Percentiles rank a stretch among this genome's conserved stretches.
phyloP scores from a whole-genome alignment of 306 rosid species.

The Cyamopsis tetragonoloba region DNA sequence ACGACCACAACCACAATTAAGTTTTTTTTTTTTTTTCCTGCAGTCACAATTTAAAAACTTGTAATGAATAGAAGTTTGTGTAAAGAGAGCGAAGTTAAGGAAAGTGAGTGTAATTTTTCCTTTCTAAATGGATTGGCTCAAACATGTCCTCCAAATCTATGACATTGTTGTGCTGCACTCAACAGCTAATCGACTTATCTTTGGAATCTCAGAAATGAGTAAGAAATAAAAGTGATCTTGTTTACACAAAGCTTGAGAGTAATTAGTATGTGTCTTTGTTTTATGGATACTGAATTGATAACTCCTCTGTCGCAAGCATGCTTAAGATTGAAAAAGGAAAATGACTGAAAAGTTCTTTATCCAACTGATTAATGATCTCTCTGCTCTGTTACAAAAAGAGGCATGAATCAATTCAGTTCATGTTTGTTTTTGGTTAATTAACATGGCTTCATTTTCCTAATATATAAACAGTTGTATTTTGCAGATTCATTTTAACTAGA shows the following conservation, averaged over 20 bases:
- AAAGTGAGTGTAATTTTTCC: no score
- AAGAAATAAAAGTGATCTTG: conserved; percentile 39
- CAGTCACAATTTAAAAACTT: no score
- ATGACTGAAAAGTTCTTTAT: not conserved
- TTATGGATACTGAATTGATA: conserved; percentile 18
- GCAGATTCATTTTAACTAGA: no score
- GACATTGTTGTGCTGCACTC: conserved; percentile 19
- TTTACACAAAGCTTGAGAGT: conserved; percentile 44
- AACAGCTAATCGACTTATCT: conserved; percentile 21
- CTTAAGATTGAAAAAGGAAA: not conserved
- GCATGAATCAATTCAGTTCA: no score
- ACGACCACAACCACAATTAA: no score
- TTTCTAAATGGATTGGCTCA: conserved; percentile 47
- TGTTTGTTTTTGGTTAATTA: no score
- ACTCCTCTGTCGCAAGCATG: not conserved
- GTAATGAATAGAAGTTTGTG: no score
- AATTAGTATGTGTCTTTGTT: conserved; percentile 40
- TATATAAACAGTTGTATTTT: no score
- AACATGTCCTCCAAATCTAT: conserved; percentile 53
- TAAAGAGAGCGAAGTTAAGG: no score
- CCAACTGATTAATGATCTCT: not conserved
- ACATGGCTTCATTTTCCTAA: no score
- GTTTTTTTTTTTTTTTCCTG: no score
- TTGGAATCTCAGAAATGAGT: conserved; percentile 34
- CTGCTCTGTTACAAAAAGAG: no score